Evolutionary conservation across 768 basidiomycete species (phyloP), one percentile per base, ranked within the genome.

Genomic region (Tulasnella sp.): DNA sequence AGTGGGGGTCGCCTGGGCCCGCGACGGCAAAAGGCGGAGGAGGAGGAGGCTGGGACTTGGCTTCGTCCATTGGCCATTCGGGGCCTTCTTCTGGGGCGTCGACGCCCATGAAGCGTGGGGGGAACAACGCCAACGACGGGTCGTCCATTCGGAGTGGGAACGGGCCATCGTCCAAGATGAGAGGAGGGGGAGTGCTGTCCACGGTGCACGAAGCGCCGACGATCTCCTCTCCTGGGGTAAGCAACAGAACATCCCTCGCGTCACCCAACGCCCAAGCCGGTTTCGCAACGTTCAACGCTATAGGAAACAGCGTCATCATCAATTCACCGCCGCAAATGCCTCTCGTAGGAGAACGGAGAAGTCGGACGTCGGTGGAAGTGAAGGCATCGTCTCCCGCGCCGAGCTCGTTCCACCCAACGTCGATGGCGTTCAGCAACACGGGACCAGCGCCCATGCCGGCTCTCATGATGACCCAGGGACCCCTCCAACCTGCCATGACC

Each of bases 11-110:
- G 38, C 72, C 72, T n/a, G 76, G 76, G 39, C 52, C 76, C 12
- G 52, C 76, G 48, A 77, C 76, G 56, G 76, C 76, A 21, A 77
- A 14, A 42, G 76, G 76, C 31, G 76, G 76, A 8, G 76, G 52
- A 2, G 76, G 76, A n/a, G 76, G 76, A 19, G 76, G 76, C 2
- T 77, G 76, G 76, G 76, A 77, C 56, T 24, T 77, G 31, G 76
- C 76, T 19, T 77, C 76, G 76, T 34, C 56, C 31, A 24, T 58
- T 14, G 58, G 31, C 16, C 36, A 46, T 21, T 77, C 76, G 56
- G 52, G 27, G 6, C 19, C 56, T 7, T 39, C 72, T 38, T 46
- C 72, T 2, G 38, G 39, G n/a, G 38, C n/a, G 39, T 74, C 72
- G 72, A 46, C 44, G 38, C 44, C 72, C 39, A 42, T 31, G 44